Evolutionary conservation across 768 basidiomycete species (phyloP).

Genomic region (Phlebiopsis flavidoalba): DNA sequence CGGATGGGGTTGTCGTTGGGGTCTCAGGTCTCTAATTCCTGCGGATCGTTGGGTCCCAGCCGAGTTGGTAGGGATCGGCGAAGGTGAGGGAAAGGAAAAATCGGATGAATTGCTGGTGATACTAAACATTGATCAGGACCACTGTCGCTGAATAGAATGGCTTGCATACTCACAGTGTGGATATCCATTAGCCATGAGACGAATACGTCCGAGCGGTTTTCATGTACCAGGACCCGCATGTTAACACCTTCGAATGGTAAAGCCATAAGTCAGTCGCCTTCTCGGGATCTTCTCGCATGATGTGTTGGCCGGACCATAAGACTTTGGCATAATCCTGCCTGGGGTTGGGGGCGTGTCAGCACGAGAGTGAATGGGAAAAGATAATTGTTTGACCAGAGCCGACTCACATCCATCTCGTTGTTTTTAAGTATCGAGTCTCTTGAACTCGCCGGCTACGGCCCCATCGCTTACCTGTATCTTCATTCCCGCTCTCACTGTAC

Average conservation of each 20-base stretch:
- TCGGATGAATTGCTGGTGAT: not conserved
- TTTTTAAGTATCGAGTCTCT: not conserved
- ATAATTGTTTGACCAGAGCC: no score
- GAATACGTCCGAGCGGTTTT: slow-evolving; percentile 16
- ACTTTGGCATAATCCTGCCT: slow-evolving; percentile 11
- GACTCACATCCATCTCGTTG: no score
- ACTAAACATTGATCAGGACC: not conserved
- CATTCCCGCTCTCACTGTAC: not conserved
- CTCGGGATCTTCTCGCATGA: slow-evolving; percentile 23
- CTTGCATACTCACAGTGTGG: slow-evolving; percentile 12
- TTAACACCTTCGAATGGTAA: slow-evolving; percentile 22
- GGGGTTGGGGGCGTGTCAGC: no score
- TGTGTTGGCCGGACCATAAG: slow-evolving; percentile 20
- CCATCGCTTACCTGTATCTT: no score
- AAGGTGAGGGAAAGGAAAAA: not conserved
- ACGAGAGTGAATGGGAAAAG: no score
- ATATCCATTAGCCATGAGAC: slow-evolving; percentile 15
- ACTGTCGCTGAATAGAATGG: not conserved
- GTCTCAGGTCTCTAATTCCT: no score
- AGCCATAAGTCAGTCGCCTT: slow-evolving; percentile 22
- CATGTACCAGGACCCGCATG: slow-evolving; percentile 25
- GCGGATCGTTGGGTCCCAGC: slow-evolving; percentile 4
- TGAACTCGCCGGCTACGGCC: not conserved
- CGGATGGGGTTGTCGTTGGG: no score
- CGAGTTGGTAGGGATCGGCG: not conserved